Evolutionary conservation across 2,329 filamentous ascomycete species (phyloP).

Genomic region (Neopestalotiopsis sp.): DNA sequence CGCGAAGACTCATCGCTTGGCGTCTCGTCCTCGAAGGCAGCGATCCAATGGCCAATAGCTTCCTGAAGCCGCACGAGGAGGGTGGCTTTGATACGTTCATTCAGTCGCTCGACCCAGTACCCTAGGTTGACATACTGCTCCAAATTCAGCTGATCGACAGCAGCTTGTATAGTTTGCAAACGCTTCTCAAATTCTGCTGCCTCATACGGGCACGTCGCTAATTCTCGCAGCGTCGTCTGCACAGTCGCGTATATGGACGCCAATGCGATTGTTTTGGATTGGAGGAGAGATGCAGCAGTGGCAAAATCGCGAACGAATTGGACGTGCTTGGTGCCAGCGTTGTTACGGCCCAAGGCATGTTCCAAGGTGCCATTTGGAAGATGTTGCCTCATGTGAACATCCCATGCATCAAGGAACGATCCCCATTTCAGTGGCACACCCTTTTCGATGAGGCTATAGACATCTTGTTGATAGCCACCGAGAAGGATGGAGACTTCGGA

Average conservation of each 20-base stretch:
- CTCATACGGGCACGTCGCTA: conserved; percentile 85
- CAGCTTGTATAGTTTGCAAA: conserved; percentile 84
- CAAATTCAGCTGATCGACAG: conserved; percentile 94
- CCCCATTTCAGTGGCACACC: conserved; percentile 95
- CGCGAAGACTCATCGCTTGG: conserved; percentile 55
- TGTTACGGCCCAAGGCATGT: conserved; percentile 56
- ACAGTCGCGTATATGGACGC: conserved; percentile 79
- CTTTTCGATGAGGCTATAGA: conserved; percentile 81
- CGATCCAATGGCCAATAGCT: conserved; percentile 87
- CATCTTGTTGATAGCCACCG: conserved; percentile 90
- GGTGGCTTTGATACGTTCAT: conserved; percentile 81
- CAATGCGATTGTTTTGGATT: conserved; percentile 83
- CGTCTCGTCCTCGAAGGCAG: conserved; percentile 73
- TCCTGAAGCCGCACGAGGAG: conserved; percentile 82
- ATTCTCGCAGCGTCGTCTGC: conserved; percentile 81
- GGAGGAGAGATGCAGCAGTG: conserved; percentile 82
- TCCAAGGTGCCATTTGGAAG: conserved; percentile 66
- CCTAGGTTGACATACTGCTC: conserved; percentile 95
- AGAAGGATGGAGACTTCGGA: conserved; percentile 85
- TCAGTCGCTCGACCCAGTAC: conserved; percentile 88
- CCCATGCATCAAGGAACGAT: conserved; percentile 96
- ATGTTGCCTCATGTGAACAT: conserved; percentile 76
- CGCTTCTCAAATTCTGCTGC: conserved; percentile 78
- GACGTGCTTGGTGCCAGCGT: conserved; percentile 88
- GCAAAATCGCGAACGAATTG: conserved; percentile 96